Conservation (phyloP, 192 early-diverging fungal genomes). For the Backusella luteola region DNA sequence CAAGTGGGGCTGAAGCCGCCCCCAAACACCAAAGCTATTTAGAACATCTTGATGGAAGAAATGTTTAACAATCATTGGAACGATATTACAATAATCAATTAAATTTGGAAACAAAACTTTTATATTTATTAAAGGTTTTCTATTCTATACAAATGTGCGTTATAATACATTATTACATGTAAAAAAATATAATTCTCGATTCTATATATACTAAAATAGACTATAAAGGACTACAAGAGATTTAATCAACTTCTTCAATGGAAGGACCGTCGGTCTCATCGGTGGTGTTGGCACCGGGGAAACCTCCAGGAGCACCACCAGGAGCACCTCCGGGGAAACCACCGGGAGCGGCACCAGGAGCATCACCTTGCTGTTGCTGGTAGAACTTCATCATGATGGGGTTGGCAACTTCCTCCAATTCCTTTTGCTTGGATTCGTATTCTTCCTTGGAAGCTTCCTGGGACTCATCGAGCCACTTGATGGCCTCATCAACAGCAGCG, state of each 20-base stretch:
- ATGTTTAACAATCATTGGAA: too few species aligned
- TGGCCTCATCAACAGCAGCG: slow-evolving; percentile 82
- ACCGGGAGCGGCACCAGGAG: slow-evolving; percentile 72
- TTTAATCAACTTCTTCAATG: slow-evolving; percentile 31
- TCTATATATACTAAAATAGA: slow-evolving; percentile 9
- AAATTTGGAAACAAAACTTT: slow-evolving; percentile 2
- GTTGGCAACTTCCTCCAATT: slow-evolving; percentile 91
- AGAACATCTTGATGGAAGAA: too few species aligned
- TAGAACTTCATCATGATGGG: slow-evolving; percentile 98
- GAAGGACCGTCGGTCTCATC: slow-evolving; percentile 16
- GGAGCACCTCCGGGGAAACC: slow-evolving; percentile 80
- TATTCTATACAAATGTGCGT: slow-evolving; percentile 5
- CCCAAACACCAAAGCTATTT: too few species aligned
- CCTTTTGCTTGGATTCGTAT: slow-evolving; percentile 93
- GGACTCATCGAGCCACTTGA: slow-evolving; percentile 93
- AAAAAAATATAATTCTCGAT: background rate
- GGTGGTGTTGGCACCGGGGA: slow-evolving; percentile 55
- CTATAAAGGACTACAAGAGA: slow-evolving; percentile 38
- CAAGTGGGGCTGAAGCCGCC: too few species aligned
- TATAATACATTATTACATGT: background rate
- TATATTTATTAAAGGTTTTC: background rate
- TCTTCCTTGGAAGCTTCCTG: slow-evolving; percentile 98
- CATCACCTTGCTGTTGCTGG: slow-evolving; percentile 77
- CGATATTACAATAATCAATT: background rate
- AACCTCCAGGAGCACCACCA: slow-evolving; percentile 78